Evolutionary conservation across 176 grass and related monocot species (phyloP).

Genomic region (Triticum urartu): DNA sequence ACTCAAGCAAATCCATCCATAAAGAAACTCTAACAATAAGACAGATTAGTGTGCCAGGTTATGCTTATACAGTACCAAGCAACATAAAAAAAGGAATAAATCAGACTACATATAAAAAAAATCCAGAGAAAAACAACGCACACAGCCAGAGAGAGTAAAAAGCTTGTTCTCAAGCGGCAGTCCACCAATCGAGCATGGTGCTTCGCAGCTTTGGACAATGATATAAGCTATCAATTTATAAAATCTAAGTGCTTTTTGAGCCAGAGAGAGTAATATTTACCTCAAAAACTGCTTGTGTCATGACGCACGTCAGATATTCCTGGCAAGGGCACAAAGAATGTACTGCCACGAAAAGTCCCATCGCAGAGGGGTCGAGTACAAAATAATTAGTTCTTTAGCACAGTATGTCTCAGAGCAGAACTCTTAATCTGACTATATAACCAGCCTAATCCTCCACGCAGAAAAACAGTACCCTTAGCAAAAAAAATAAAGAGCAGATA

Average conservation of each 20-base stretch:
- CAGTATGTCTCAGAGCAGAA: no score
- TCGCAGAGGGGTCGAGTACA: no score
- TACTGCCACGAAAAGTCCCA: no score
- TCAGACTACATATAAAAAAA: background rate
- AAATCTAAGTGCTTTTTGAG: background rate
- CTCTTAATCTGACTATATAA: no score
- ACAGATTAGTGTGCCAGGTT: background rate
- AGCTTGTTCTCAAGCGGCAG: background rate
- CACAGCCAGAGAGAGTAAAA: background rate
- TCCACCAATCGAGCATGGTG: background rate
- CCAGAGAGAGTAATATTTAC: background rate
- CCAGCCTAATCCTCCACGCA: no score
- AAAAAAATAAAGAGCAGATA: no score
- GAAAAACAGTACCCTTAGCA: no score
- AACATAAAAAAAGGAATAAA: background rate
- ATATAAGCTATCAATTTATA: background rate
- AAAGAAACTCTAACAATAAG: background rate
- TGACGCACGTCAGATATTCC: no score
- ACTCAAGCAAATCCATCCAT: background rate
- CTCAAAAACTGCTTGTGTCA: background rate
- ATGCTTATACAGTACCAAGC: background rate
- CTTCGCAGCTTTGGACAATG: background rate
- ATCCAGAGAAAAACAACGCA: background rate
- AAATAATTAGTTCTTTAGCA: no score
- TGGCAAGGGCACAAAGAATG: background rate